Conservation (phyloP, 805 yeast genomes). For the Wickerhamomyces strasburgensis region DNA sequence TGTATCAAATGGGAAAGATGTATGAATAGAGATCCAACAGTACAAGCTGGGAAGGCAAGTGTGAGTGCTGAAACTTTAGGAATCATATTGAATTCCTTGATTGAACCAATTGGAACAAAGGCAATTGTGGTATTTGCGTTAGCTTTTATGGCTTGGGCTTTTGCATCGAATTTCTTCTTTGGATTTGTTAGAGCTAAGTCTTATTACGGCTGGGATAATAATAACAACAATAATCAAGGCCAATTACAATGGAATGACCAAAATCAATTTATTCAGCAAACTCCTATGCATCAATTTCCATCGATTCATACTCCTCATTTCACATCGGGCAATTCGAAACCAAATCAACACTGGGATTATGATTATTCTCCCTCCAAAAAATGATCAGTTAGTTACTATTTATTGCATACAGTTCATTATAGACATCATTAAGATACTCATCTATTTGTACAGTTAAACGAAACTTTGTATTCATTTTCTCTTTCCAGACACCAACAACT, state of each 20-base stretch:
- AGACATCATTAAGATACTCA: too few relatives aligned
- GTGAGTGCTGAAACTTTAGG: constrained; percentile 63
- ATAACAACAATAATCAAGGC: constrained; percentile 3
- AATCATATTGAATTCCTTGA: constrained; percentile 51
- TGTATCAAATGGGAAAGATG: constrained; percentile 65
- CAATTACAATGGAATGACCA: constrained; percentile 7
- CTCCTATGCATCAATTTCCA: not conserved
- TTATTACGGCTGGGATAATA: constrained; percentile 31
- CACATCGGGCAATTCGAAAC: not conserved
- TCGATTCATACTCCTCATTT: not conserved
- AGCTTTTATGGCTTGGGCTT: constrained; percentile 40
- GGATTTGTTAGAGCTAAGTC: constrained; percentile 58
- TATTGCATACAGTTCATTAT: too few relatives aligned
- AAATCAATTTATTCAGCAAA: constrained; percentile 6
- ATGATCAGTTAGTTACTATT: not conserved
- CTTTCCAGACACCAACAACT: not conserved
- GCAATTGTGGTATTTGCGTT: constrained; percentile 42
- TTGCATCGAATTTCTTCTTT: constrained; percentile 57
- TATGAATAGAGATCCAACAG: constrained; percentile 48
- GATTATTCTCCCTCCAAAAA: not conserved
- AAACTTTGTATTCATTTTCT: not conserved
- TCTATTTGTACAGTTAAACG: too few relatives aligned
- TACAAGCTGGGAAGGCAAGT: constrained; percentile 45
- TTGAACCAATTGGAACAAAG: constrained; percentile 65
- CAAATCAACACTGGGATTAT: not conserved